Evolutionary conservation across 1,284 basidiomycete genomes (phyloP).

Genomic region (Xerocomus nothofagi): DNA sequence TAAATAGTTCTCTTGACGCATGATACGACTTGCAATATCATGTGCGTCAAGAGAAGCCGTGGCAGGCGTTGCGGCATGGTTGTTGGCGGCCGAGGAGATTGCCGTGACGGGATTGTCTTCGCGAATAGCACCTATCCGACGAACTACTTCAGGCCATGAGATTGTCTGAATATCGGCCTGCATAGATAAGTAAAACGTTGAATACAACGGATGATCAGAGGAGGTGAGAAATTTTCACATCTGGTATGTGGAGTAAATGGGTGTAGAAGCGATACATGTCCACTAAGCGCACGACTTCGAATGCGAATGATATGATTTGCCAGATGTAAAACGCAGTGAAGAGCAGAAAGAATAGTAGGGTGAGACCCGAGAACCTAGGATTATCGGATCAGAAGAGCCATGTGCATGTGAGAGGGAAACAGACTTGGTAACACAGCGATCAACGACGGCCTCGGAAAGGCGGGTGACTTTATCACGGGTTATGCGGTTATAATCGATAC

Average conservation of each 20-base stretch:
- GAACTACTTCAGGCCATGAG: constrained; percentile 93
- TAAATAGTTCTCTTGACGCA: constrained; percentile 97
- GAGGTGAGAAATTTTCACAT: constrained; percentile 61
- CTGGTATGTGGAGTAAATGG: constrained; percentile 73
- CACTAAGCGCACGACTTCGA: constrained; percentile 71
- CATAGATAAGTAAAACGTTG: constrained; percentile 7
- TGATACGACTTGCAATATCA: constrained; percentile 93
- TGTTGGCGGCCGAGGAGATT: constrained; percentile 62
- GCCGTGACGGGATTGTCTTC: constrained; percentile 88
- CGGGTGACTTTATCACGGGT: constrained; percentile 59
- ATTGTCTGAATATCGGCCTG: constrained; percentile 97
- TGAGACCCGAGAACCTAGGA: constrained; percentile 77
- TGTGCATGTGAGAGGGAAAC: constrained; percentile 26
- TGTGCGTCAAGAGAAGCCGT: constrained; percentile 87
- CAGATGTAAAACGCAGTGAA: constrained; percentile 82
- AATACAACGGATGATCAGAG: constrained; percentile 7
- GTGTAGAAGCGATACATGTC: constrained; percentile 96
- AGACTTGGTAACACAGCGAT: constrained; percentile 79
- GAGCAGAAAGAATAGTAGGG: constrained; percentile 77
- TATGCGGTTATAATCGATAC: constrained; percentile 88
- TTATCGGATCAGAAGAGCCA: constrained; percentile 5
- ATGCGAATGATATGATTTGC: constrained; percentile 65
- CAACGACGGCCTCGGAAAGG: constrained; percentile 79
- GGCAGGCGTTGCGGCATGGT: constrained; percentile 53
- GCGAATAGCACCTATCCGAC: constrained; percentile 84